Evolutionary conservation across 805 yeast genomes (phyloP), one percentile per base, ranked within the genome.

Genomic region (Hanseniaspora thailandica): DNA sequence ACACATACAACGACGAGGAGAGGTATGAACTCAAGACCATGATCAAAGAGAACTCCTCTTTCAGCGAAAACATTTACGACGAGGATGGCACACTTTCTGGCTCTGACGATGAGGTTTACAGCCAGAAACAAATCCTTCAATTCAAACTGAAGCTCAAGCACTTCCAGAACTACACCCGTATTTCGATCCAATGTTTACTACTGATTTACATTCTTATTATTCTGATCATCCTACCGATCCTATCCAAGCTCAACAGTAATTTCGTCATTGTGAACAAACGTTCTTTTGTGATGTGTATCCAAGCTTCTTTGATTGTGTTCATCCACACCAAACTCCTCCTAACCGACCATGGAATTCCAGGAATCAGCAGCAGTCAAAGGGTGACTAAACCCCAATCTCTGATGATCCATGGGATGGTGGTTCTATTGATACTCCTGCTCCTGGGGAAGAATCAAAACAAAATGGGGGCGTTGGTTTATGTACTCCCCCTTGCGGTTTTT

Each of bases 121-220:
- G 41, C 7, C 53, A 49, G 17, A 49, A 41, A 17, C 47, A 41
- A 13, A 49, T 49, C 7, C 31, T 49, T n/a, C 28, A 17, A 12
- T 49, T 49, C 28, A 49, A 41, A 28, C 13, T 38, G 8, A 43
- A 26, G 17, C 41, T 49, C 1, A 49, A 41, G 20, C 53, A 49
- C 35, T 49, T 49, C 31, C 47, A 49, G 23, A 49, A 43, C 20
- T 49, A 49, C 23, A 49, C 53, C 3, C n/a, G 47, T 25, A 43
- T 22, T 6, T 13, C 35, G 1, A 12, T 49, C 10, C 53, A 49
- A 9, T 34, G 22, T 20, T 17, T 49, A 13, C 41, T 49, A 15
- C 19, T 43, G 2, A 20, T 17, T 2, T 49, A 49, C 4, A 19
- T 34, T 5, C 43, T 49, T 9, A 19, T 49, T 13, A 19, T 49